Evolutionary conservation across 164 flowering plant genomes (phyloP).

Genomic region (Stephania yunnanensis): DNA sequence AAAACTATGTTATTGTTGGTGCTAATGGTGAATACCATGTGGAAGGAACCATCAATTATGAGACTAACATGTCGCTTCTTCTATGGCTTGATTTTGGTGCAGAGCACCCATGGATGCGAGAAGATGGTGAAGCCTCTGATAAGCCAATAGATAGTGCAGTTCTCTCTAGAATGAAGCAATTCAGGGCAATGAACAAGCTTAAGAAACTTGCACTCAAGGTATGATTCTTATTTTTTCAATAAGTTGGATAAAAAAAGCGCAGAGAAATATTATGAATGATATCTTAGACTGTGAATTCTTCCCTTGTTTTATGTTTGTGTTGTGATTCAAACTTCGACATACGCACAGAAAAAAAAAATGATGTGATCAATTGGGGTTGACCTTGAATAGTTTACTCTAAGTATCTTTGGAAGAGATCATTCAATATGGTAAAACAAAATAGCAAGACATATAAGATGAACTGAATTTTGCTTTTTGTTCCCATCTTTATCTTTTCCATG

Average conservation of each 20-base stretch:
- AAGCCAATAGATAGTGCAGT: slow-evolving; percentile 90
- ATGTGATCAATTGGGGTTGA: background rate
- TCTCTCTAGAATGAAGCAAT: slow-evolving; percentile 88
- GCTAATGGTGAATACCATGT: background rate
- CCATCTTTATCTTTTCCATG: too few relatives aligned
- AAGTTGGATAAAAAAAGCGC: background rate
- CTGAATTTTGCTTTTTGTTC: too few relatives aligned
- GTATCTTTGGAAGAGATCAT: background rate
- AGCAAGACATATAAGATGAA: too few relatives aligned
- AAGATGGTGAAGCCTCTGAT: slow-evolving; percentile 89
- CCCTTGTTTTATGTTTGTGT: background rate
- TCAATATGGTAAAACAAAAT: background rate
- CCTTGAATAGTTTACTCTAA: background rate
- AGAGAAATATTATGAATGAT: background rate
- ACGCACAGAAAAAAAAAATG: too few relatives aligned
- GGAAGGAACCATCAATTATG: background rate
- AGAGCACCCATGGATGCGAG: slow-evolving; percentile 95
- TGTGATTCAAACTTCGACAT: background rate
- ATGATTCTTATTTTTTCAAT: background rate
- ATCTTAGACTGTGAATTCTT: background rate
- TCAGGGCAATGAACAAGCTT: slow-evolving; percentile 94
- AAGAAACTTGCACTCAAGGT: slow-evolving; percentile 93
- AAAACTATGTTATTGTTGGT: background rate
- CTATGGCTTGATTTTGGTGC: slow-evolving; percentile 9
- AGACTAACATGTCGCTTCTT: background rate